A percentile compares a stretch with the other conserved stretches of the same genome.
Evolutionary conservation across 305 asterid species (phyloP).

Genomic region (Solanum hybrid): DNA sequence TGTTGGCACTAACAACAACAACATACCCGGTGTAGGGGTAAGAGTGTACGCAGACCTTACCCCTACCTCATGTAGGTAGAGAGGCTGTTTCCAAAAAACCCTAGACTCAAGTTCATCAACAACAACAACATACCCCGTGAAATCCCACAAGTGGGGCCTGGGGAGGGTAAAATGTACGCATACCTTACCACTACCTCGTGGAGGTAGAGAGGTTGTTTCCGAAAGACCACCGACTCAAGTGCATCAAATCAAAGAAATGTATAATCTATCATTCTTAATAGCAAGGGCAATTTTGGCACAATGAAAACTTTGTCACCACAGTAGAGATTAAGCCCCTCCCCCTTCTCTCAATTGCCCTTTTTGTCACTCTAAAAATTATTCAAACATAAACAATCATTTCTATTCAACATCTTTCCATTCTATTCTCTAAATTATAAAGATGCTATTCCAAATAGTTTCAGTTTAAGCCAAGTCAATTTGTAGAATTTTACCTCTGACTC

Average conservation of each 20-base stretch:
- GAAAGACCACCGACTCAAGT: background rate
- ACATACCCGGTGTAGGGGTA: background rate
- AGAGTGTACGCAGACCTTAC: background rate
- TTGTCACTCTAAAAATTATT: background rate
- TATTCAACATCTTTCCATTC: background rate
- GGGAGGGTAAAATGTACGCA: background rate
- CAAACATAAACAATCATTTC: background rate
- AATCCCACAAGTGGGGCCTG: background rate
- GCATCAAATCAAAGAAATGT: background rate
- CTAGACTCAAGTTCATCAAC: background rate
- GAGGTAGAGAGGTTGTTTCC: background rate
- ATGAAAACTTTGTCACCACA: background rate
- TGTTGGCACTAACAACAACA: background rate
- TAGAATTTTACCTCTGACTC: constrained; percentile 43
- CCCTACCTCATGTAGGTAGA: background rate
- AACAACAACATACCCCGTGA: background rate
- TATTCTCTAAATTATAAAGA: background rate
- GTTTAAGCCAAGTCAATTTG: background rate
- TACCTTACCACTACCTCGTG: background rate
- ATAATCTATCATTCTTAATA: background rate
- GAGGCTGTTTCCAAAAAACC: background rate
- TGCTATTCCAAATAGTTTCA: background rate
- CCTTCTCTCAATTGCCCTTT: background rate
- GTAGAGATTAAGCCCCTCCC: background rate
- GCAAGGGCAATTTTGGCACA: background rate